Percentiles rank a stretch among this genome's conserved stretches.
Conservation (phyloP, 768 basidiomycete genomes). For the Bullera alba region DNA sequence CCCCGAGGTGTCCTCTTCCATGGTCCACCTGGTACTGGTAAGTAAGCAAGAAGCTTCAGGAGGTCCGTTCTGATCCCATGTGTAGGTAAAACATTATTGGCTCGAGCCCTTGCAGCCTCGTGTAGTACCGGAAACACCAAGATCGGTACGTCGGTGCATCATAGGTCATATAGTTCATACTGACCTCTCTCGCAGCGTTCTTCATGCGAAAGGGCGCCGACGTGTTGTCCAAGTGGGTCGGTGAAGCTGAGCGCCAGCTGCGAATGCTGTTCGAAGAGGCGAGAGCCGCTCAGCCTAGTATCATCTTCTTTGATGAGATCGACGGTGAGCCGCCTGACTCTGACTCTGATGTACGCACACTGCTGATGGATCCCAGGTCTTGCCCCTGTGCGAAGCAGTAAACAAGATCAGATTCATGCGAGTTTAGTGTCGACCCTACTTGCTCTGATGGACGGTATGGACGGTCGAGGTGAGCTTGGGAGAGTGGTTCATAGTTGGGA, state of each 20-base stretch:
- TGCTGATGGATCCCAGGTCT: conserved; percentile 49
- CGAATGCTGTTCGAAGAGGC: conserved; percentile 95
- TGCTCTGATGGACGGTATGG: conserved; percentile 99
- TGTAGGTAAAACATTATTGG: conserved; percentile 75
- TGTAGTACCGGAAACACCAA: conserved; percentile 77
- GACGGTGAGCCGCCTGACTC: conserved; percentile 58
- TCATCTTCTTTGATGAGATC: conserved; percentile 99
- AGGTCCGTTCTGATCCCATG: background rate
- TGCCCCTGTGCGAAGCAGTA: conserved; percentile 94
- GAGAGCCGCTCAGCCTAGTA: conserved; percentile 79
- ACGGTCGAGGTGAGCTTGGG: conserved; percentile 61
- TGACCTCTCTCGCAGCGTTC: conserved; percentile 60
- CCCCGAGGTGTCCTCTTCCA: conserved; percentile 96
- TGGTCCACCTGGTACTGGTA: conserved; percentile 97
- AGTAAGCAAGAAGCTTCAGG: conserved; percentile 37
- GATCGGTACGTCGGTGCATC: conserved; percentile 59
- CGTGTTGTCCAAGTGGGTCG: conserved; percentile 97
- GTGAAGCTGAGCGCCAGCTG: conserved; percentile 93
- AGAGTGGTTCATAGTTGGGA: too few relatives aligned
- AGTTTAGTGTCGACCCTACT: conserved; percentile 92
- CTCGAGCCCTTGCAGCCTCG: conserved; percentile 86
- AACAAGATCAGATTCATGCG: conserved; percentile 98
- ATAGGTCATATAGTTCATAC: background rate
- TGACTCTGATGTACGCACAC: background rate
- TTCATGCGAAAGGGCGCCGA: conserved; percentile 99